Evolutionary conservation across 768 basidiomycete genomes (phyloP).

Genomic region (Lentinula detonsa): DNA sequence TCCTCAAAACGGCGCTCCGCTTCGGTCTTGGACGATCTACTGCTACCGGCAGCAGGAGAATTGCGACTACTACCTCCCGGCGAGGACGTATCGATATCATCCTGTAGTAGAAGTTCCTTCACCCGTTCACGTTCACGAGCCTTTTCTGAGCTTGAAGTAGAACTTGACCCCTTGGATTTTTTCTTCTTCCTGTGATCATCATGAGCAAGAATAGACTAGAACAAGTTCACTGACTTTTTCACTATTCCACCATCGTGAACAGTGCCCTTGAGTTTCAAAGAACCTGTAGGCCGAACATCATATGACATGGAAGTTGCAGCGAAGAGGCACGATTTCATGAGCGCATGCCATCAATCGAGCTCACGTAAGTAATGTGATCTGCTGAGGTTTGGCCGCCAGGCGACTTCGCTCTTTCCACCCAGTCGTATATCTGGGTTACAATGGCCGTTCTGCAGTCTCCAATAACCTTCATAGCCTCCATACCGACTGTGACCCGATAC

Average conservation of each 20-base stretch:
- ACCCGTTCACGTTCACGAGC: slow-evolving; percentile 38
- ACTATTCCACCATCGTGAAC: slow-evolving; percentile 73
- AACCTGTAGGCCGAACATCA: slow-evolving; percentile 78
- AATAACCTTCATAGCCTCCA: slow-evolving; percentile 58
- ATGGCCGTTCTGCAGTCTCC: slow-evolving; percentile 81
- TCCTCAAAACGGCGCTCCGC: slow-evolving; percentile 88
- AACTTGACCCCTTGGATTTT: slow-evolving; percentile 55
- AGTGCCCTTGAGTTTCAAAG: slow-evolving; percentile 86
- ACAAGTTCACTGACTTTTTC: slow-evolving; percentile 59
- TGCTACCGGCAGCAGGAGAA: slow-evolving; percentile 51
- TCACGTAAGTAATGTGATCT: background rate
- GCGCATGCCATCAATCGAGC: background rate
- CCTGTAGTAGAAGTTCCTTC: slow-evolving; percentile 45
- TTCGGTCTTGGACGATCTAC: slow-evolving; percentile 61
- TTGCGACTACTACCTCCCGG: slow-evolving; percentile 52
- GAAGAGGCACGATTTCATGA: background rate
- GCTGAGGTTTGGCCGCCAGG: slow-evolving; percentile 9
- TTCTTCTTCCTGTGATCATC: slow-evolving; percentile 71
- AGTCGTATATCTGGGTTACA: slow-evolving; percentile 9
- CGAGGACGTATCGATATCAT: slow-evolving; percentile 38
- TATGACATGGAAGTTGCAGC: slow-evolving; percentile 58
- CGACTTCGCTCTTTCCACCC: slow-evolving; percentile 5
- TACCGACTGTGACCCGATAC: slow-evolving; percentile 74
- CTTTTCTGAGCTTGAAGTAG: slow-evolving; percentile 31
- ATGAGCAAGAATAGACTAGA: slow-evolving; percentile 8